Base-by-base conservation (phyloP, 257 asterid species). In the Coffea eugenioides region DNA sequence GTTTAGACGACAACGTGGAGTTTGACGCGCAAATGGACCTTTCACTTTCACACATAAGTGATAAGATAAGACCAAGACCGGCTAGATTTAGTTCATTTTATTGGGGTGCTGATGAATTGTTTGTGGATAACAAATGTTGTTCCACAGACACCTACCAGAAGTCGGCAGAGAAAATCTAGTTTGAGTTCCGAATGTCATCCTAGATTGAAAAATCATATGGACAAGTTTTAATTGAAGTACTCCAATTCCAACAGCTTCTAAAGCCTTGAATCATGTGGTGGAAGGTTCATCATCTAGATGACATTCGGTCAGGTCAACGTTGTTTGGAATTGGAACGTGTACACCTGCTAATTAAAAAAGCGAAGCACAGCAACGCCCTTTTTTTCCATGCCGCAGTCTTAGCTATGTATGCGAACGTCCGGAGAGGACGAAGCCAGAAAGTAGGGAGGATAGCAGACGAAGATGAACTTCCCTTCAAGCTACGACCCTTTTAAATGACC, bases 141-240 rank as follows among this genome's bases (percentile, higher is more conserved):
- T 70, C 43, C 34, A 67, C 31, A 71, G 70, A 77, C 74, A 81
- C 36, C 71, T 48, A 10, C 5, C 74, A 76, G 76, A 83, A 71
- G 20, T 68, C 48, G 16, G 52, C 71, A n/a, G 14, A 56, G 75
- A 75, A 39, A 73, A 64, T 43, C 77, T 77, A 45, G 71, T 71
- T 69, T 73, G 69, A 85, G 73, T 80, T 75, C 79, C 80, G 73
- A 65, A 72, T 79, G 59, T 57, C 76, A 83, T 71, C 85, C 80
- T 72, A 56, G 74, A 73, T 57, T 75, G 78, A 89, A 80, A 71
- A 77, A 52, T 73, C 78, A 68, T 69, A 69, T 79, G 66, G 72
- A 73, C 83, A 84, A 65, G 74, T 56, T 79, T 64, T 61, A 67
- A 69, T 82, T 18, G 69, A 27, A 64, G 76, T 68, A 56, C 73